Evolutionary conservation across 83 land plant genomes (phyloP), one percentile per base, ranked within the genome.

Genomic region (Picea abies): DNA sequence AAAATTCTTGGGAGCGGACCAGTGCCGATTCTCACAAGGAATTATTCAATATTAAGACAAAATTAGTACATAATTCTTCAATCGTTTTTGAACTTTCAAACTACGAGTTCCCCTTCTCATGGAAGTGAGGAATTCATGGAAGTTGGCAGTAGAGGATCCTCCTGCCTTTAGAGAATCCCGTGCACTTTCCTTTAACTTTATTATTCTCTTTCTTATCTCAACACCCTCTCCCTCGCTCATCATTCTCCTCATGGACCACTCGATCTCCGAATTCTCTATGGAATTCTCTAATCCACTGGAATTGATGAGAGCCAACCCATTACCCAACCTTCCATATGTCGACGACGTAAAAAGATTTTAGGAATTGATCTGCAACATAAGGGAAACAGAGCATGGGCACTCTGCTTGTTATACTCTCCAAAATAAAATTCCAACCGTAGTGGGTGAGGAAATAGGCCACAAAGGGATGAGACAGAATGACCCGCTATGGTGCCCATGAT

Each of bases 381-480:
- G 94, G 92, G 83, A 92, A 85, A 60, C 90, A 84, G 23, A 92
- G 60, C 76, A 92, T 80, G 19, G 89, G 90, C 12, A 91, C 84
- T 10, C 90, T 90, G 63, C 79, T 79, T 19, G 78, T 82, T 9
- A 90, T 58, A 3, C 92, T 84, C 82, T 88, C 92, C 67, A 88
- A 0, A 7, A 85, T 84, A 0, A 89, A 88, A 44, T 86, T 88
- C 93, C 93, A 91, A 1, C 93, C 93, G 75, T 89, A 86, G 63
- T 91, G 93, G 19, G 84, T 78, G 29, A 91, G 3, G 76, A 91
- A 91, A 75, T 89, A 88, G 5, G 83, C 93, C 32, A 88, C 64
- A 3, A 89, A 78, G 26, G 86, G 87, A 63, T 91, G 93, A 15
- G 78, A 63, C 16, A 88, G 61, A 66, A 92, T 87, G 19, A 41